Evolutionary conservation across 2,329 filamentous ascomycete genomes (phyloP), one percentile per base, ranked within the genome.

Genomic region (Aspergillus intermedius): DNA sequence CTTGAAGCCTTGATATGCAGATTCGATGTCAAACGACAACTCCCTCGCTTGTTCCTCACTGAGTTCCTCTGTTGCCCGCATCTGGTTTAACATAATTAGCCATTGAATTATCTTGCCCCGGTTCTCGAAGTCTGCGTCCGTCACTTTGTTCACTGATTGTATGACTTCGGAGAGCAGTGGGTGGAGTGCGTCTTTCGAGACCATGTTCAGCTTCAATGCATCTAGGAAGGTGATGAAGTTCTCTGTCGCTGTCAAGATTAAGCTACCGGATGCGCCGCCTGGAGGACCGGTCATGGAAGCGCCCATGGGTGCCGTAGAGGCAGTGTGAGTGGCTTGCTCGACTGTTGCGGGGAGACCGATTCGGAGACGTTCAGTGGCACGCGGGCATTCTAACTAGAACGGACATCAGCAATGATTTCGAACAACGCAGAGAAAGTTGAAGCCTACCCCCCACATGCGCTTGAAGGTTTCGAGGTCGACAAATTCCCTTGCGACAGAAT

Each of bases 171-270:
- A 91, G 2, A 98, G 78, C 17, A 98, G 76, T 3, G 93, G 93
- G 64, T 98, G 94, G n/a, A 98, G 76, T 54, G 93, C 90, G 68
- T 97, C 91, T 65, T 98, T 98, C 43, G 91, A 91, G 9, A 95
- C 77, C 61, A 97, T 82, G 41, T 91, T 91, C 47, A 98, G 82
- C 65, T 91, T 91, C 60, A 98, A 79, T 13, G 93, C 94, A 65
- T 98, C 93, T 46, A 98, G 80, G 64, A 98, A 91, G 0, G 93
- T 98, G 69, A 98, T 98, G 68, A 98, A 98, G 67, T 96, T 94
- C 69, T 98, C 91, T 1, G 91, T 97, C 1, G 93, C 93, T 55
- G 91, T 85, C 39, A 94, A 75, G 50, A 97, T 94, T 32, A 96
- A 72, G 41, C 74, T 77, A 35, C 79, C 78, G n/a, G 79, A 79